Conservation (phyloP, 2,329 filamentous ascomycete species). For the Colletotrichum siamense region DNA sequence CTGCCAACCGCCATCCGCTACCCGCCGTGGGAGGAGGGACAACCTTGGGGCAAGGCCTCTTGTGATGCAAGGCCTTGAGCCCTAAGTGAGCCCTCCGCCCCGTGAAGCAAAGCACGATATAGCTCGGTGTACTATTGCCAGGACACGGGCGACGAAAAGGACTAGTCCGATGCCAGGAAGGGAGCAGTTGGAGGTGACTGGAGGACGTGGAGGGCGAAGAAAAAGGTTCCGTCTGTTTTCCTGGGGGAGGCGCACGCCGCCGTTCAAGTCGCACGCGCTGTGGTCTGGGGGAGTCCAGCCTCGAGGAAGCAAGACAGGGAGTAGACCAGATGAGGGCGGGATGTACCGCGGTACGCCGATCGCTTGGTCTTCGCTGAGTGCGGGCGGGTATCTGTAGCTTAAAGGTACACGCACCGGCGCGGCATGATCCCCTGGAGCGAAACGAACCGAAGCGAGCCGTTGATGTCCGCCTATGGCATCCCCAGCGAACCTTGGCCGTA, state of each 20-base stretch:
- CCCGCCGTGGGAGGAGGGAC: not conserved
- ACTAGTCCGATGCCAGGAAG: not conserved
- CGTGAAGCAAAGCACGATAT: not conserved
- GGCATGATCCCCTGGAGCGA: constrained; percentile 4
- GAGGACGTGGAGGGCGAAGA: not conserved
- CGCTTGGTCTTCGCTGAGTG: not conserved
- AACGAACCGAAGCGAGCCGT: constrained; percentile 18
- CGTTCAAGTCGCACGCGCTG: constrained; percentile 9
- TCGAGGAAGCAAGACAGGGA: constrained; percentile 9
- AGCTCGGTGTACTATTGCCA: not conserved
- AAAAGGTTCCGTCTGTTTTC: not conserved
- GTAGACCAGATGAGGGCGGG: not conserved
- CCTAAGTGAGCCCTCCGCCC: not conserved
- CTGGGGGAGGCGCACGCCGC: constrained; percentile 8
- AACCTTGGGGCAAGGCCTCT: not conserved
- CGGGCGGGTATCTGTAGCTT: not conserved
- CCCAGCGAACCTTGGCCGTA: constrained; percentile 1
- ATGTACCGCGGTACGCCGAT: constrained; percentile 5
- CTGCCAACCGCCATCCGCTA: not conserved
- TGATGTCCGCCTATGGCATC: constrained; percentile 10
- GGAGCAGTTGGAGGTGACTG: not conserved
- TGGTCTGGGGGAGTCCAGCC: constrained; percentile 2
- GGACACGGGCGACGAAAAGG: not conserved
- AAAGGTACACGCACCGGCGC: not conserved
- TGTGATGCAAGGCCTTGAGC: not conserved